Evolutionary conservation across 2,329 filamentous ascomycete species (phyloP).

Genomic region (Colletotrichum ledebouriae): DNA sequence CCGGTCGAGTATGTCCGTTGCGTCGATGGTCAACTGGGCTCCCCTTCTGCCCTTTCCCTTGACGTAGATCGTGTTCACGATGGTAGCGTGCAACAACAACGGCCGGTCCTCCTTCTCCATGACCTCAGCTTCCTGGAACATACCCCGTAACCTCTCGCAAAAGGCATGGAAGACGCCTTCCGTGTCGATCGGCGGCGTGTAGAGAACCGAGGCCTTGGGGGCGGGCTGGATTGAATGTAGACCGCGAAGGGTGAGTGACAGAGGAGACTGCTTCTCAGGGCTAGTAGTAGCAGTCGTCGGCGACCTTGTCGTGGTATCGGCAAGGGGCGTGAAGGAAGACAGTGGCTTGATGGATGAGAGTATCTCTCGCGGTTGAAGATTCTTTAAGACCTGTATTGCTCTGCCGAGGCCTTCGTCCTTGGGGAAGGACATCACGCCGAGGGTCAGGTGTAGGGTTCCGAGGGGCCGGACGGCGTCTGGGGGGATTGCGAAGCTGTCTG

Average conservation of each 20-base stretch:
- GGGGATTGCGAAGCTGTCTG: conserved; percentile 66
- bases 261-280: conserved; percentile 9
- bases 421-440: conserved; percentile 85
- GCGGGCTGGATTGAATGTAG: conserved; percentile 71
- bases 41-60: conserved; percentile 54
- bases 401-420: conserved; percentile 59
- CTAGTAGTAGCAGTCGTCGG: neutral
- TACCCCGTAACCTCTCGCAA: conserved; percentile 65
- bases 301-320: conserved; percentile 26
- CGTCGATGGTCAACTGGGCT: conserved; percentile 65
- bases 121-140: conserved; percentile 69
- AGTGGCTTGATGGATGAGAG: conserved; percentile 48
- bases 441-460: conserved; percentile 85
- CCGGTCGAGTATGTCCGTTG: conserved; percentile 65
- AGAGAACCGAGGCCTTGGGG: conserved; percentile 72
- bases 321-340: conserved; percentile 40
- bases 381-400: conserved; percentile 57
- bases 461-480: conserved; percentile 78
- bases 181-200: conserved; percentile 70
- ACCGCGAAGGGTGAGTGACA: conserved; percentile 65
- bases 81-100: conserved; percentile 84
- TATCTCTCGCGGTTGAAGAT: conserved; percentile 56
- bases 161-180: conserved; percentile 67
- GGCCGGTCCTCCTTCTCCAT: conserved; percentile 71
- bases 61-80: conserved; percentile 88